phyloP scores from a whole-genome alignment of 495 filamentous ascomycete genomes.

The Talaromyces liani region DNA sequence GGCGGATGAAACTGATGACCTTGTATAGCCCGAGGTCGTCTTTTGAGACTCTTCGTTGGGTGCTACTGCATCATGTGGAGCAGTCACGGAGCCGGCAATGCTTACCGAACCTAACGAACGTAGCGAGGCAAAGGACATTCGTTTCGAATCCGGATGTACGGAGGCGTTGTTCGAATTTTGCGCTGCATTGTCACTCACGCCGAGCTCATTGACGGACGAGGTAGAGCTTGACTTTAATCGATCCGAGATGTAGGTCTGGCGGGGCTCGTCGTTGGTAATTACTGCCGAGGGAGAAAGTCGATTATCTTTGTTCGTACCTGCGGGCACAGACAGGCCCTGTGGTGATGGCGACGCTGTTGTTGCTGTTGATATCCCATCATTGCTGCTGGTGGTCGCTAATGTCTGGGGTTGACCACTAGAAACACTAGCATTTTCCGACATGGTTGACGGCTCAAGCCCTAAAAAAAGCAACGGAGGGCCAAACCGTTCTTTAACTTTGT shows the following conservation, averaged over 20 bases:
- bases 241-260: neutral
- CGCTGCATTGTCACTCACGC: neutral
- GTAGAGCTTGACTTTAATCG: neutral
- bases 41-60: conserved; percentile 11
- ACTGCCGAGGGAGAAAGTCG: neutral
- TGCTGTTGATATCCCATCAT: conserved; percentile 44
- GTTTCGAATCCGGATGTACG: conserved; percentile 38
- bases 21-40: neutral
- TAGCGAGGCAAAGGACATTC: conserved; percentile 58
- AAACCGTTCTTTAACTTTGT: conserved; percentile 7
- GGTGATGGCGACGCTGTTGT: conserved; percentile 38
- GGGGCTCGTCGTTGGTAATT: neutral
- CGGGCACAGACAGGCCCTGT: conserved; percentile 13
- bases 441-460: conserved; percentile 32
- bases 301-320: neutral
- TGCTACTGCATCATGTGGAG: conserved; percentile 8
- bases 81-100: neutral
- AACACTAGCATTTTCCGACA: conserved; percentile 61
- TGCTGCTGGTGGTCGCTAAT: conserved; percentile 7
- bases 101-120: conserved; percentile 54
- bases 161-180: neutral
- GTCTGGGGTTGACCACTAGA: conserved; percentile 50
- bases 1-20: conserved; percentile 1
- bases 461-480: conserved; percentile 1
- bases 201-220: conserved; percentile 1